These are phyloP conservation scores for Puccinia coronata DNA, from an alignment of 1,284 basidiomycete species.

Conservation along the genomic window DNA sequence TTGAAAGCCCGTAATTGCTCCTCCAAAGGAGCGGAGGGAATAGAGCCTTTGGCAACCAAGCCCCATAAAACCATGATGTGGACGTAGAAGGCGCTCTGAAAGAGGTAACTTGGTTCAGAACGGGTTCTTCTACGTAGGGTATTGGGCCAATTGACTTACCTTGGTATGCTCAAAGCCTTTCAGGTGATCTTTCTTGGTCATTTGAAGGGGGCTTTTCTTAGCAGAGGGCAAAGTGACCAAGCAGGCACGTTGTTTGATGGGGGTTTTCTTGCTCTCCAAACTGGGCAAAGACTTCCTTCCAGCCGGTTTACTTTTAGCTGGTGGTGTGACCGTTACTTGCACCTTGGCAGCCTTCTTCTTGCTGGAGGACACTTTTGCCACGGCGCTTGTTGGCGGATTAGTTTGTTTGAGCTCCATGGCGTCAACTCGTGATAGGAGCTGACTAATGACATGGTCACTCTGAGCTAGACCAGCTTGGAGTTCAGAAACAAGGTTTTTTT, in stretches of 20 bases:
- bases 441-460: not conserved
- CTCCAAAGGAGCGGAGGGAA: not conserved
- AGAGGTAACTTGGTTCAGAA: not conserved
- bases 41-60: not conserved
- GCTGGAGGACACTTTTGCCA: not conserved
- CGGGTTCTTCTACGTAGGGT: not conserved
- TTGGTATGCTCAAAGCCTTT: constrained; percentile 22
- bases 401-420: not conserved
- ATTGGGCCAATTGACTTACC: not conserved
- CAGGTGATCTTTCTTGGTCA: constrained; percentile 8
- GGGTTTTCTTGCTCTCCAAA: not conserved
- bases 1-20: constrained; percentile 20
- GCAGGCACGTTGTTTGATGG: not conserved
- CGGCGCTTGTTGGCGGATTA: not conserved
- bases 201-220: constrained; percentile 27
- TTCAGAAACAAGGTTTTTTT: no score
- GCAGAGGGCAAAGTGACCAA: not conserved
- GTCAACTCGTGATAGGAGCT: not conserved
- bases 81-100: constrained; percentile 32
- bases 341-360: not conserved
- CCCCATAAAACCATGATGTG: constrained; percentile 40
- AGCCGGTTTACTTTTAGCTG: not conserved
- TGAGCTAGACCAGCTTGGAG: not conserved
- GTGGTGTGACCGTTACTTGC: not conserved
- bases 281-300: not conserved